Conservation (phyloP, 2,329 filamentous ascomycete species). For the Xylariomycetidae sp. region DNA sequence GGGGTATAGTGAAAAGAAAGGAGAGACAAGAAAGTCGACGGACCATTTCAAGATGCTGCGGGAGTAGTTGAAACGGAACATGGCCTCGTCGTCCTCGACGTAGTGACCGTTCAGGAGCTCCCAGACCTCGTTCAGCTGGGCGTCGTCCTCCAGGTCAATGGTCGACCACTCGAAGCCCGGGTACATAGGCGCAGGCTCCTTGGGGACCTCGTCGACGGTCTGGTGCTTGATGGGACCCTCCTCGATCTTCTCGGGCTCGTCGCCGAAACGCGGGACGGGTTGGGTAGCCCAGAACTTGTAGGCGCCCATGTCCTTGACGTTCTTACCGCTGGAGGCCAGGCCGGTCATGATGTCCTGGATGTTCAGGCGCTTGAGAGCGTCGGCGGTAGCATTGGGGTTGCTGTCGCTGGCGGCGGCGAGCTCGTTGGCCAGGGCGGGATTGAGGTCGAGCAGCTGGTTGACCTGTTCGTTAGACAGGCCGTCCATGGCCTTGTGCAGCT, state of each 20-base stretch:
- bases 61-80: constrained; percentile 97
- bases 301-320: constrained; percentile 89
- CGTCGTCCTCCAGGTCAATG: constrained; percentile 74
- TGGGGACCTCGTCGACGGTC: constrained; percentile 70
- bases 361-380: constrained; percentile 56
- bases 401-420: constrained; percentile 31
- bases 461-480: constrained; percentile 52
- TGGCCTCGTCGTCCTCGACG: constrained; percentile 93
- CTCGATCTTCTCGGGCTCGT: constrained; percentile 49
- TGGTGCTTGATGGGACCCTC: constrained; percentile 84
- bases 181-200: constrained; percentile 67
- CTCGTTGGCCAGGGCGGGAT: constrained; percentile 66
- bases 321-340: constrained; percentile 72
- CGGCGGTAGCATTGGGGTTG: constrained; percentile 31
- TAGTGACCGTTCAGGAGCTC: constrained; percentile 90
- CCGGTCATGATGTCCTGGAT: constrained; percentile 70
- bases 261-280: constrained; percentile 79
- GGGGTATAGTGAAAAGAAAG: too few relatives aligned
- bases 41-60: constrained; percentile 83
- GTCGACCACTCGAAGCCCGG: constrained; percentile 92
- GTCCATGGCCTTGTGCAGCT: constrained; percentile 44
- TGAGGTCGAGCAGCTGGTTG: constrained; percentile 62
- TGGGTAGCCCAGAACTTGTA: constrained; percentile 99
- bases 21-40: constrained; percentile 20
- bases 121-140: constrained; percentile 82